phyloP scores from a whole-genome alignment of 2,329 filamentous ascomycete genomes.

The Pestalotiopsis fici region DNA sequence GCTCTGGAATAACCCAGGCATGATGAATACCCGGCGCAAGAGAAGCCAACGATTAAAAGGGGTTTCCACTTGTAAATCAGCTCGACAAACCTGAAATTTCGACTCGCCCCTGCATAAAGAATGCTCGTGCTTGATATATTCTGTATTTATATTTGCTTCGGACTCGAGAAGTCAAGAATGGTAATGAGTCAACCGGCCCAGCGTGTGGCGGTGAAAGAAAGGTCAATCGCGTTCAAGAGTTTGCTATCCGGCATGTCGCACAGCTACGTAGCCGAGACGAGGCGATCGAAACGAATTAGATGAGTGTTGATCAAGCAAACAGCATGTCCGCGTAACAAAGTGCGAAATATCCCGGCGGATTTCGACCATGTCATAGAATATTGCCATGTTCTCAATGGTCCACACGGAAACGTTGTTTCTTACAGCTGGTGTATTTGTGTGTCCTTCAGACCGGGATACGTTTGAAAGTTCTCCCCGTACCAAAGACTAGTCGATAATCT shows the following conservation, averaged over 20 bases:
- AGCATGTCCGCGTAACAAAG: not conserved
- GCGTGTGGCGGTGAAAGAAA: not conserved
- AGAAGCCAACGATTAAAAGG: not conserved
- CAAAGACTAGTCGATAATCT: no score
- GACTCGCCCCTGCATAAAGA: no score
- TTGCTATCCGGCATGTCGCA: not conserved
- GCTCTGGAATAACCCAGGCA: not conserved
- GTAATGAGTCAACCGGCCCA: not conserved
- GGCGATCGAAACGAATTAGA: not conserved
- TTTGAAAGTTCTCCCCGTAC: no score
- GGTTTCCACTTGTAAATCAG: not conserved
- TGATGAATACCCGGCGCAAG: not conserved
- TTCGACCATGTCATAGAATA: not conserved
- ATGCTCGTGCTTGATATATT: not conserved
- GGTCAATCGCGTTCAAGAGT: not conserved
- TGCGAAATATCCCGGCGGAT: not conserved
- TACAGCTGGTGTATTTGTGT: no score
- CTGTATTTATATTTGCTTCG: not conserved
- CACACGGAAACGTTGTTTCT: no score
- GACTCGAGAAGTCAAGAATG: not conserved
- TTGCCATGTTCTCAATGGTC: no score
- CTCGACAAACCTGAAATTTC: no score
- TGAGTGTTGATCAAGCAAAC: not conserved
- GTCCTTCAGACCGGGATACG: no score
- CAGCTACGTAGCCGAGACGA: not conserved